Evolutionary conservation across 305 asterid genomes (phyloP).

Genomic region (Fraxinus nigra): DNA sequence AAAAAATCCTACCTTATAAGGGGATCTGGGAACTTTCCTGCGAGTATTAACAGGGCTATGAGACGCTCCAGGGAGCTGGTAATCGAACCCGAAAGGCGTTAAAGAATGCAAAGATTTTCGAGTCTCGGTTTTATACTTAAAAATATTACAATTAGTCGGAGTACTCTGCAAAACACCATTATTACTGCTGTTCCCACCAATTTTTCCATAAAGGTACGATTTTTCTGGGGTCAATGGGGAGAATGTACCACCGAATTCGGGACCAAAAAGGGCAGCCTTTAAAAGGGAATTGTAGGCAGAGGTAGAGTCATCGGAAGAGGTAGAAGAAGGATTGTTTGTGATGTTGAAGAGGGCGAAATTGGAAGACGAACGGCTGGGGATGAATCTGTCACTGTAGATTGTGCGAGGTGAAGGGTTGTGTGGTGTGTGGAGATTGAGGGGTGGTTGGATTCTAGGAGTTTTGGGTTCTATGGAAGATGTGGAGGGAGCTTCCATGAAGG

Average conservation of each 20-base stretch:
- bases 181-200: background rate
- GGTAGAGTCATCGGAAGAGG: conserved; percentile 38
- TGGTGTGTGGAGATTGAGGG: background rate
- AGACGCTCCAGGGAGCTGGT: conserved; percentile 40
- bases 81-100: conserved; percentile 43
- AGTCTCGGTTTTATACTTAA: conserved; percentile 17
- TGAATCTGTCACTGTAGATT: conserved; percentile 22
- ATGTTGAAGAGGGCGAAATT: conserved; percentile 24
- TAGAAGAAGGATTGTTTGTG: background rate
- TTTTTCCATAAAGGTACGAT: conserved; percentile 1
- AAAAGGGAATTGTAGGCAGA: conserved; percentile 15
- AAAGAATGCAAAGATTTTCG: conserved; percentile 13
- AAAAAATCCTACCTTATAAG: conserved; percentile 41
- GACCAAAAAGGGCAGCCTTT: conserved; percentile 19
- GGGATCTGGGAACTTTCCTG: conserved; percentile 52
- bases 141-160: conserved; percentile 16
- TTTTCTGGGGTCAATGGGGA: conserved; percentile 19
- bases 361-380: conserved; percentile 21
- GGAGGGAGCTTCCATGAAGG: background rate
- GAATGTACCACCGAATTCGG: background rate
- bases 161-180: background rate
- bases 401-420: conserved; percentile 16
- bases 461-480: background rate
- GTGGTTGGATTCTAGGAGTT: background rate
- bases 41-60: conserved; percentile 51